Conservation (phyloP, 1,284 basidiomycete genomes). For the Malassezia equina region DNA sequence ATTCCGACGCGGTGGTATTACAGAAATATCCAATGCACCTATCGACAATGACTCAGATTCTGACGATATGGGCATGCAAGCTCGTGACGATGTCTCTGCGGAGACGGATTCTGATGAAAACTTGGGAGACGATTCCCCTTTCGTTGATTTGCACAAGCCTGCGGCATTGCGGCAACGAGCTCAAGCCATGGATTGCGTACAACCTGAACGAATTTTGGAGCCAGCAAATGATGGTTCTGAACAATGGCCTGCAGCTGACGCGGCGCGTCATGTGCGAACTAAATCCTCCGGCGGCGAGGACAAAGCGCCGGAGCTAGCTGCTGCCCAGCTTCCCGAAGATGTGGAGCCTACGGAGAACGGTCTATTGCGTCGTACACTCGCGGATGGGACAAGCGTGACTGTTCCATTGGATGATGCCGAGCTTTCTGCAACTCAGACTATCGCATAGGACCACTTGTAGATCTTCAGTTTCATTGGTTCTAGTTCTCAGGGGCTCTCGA, state of each 20-base stretch:
- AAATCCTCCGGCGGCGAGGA: constrained; percentile 3
- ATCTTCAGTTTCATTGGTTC: background rate
- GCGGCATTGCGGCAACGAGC: constrained; percentile 10
- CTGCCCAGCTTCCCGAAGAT: constrained; percentile 6
- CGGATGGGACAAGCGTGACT: constrained; percentile 33
- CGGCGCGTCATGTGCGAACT: background rate
- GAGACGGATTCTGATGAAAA: constrained; percentile 17
- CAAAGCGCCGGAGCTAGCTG: constrained; percentile 2
- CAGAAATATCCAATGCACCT: background rate
- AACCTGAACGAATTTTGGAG: constrained; percentile 18
- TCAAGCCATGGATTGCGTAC: constrained; percentile 8
- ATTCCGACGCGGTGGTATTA: constrained; percentile 20
- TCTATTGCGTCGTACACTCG: constrained; percentile 30
- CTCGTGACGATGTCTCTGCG: constrained; percentile 15
- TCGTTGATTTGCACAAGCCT: constrained; percentile 22
- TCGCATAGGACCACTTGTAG: background rate
- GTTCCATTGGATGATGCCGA: constrained; percentile 42
- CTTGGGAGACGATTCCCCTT: constrained; percentile 13
- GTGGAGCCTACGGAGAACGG: constrained; percentile 23
- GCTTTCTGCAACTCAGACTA: background rate
- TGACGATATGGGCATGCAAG: constrained; percentile 17
- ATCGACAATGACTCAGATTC: constrained; percentile 32
- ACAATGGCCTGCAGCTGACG: constrained; percentile 11
- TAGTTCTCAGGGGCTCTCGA: background rate
- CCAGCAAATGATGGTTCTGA: constrained; percentile 9